Percentiles rank a stretch among this genome's conserved stretches.
These are phyloP conservation scores for Kandelia obovata DNA, from an alignment of 345 rosid genomes.

Conservation along the genomic window DNA sequence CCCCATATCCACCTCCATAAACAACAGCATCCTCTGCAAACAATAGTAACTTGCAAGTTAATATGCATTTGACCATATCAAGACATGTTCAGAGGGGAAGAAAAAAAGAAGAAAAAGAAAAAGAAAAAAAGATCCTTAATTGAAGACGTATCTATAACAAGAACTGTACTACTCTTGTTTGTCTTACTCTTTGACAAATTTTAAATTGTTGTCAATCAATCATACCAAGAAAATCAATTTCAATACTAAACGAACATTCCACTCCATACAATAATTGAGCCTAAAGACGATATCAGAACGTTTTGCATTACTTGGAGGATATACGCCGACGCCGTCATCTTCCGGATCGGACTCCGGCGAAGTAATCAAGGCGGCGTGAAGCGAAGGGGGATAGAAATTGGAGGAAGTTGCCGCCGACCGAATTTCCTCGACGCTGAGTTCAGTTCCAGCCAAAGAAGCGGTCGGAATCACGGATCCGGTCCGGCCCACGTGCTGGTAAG, in stretches of 20 bases:
- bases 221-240: too few relatives aligned
- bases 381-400: conserved; percentile 59
- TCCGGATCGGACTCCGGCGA: conserved; percentile 62
- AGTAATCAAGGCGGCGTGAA: conserved; percentile 65
- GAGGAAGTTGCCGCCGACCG: conserved; percentile 66
- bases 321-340: conserved; percentile 55
- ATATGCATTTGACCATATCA: not conserved
- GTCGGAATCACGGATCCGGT: conserved; percentile 59
- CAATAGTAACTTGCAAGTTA: not conserved
- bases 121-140: not conserved
- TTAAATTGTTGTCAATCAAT: too few relatives aligned
- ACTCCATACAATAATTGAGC: too few relatives aligned
- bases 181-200: too few relatives aligned
- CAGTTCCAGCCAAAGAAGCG: conserved; percentile 60
- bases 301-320: not conserved
- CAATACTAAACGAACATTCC: too few relatives aligned
- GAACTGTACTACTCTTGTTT: too few relatives aligned
- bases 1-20: conserved; percentile 55
- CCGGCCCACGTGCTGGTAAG: conserved; percentile 77
- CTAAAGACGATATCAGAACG: too few relatives aligned
- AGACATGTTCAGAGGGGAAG: not conserved
- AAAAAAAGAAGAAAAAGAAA: not conserved
- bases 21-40: conserved; percentile 60
- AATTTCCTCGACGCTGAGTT: conserved; percentile 81
- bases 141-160: too few relatives aligned